Percentiles rank a stretch among this genome's conserved stretches.
Evolutionary conservation across 345 rosid species (phyloP).

Genomic region (Aquilaria yunnanensis): DNA sequence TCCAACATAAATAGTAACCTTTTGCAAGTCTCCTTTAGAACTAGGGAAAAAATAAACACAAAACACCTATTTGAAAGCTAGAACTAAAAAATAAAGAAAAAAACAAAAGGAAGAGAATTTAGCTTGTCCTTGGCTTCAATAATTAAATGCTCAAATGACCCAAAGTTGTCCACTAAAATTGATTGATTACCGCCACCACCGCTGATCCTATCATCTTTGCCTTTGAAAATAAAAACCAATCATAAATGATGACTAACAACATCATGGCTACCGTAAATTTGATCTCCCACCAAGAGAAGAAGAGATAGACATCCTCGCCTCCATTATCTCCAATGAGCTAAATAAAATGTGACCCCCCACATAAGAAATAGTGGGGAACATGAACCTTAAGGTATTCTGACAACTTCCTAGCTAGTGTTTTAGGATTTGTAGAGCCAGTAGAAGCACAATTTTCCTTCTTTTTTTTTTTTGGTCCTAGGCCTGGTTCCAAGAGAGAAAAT

Average conservation of each 20-base stretch:
- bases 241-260: constrained; percentile 44
- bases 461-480: too few species aligned
- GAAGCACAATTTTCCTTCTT: too few species aligned
- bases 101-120: constrained; percentile 3
- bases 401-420: neutral
- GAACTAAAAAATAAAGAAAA: neutral
- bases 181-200: constrained; percentile 39
- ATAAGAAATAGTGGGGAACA: neutral
- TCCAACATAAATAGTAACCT: too few species aligned
- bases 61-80: neutral
- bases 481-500: too few species aligned
- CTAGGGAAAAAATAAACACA: too few species aligned
- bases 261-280: constrained; percentile 63
- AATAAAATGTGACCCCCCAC: neutral
- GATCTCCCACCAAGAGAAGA: constrained; percentile 92
- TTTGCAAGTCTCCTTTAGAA: too few species aligned
- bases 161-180: constrained; percentile 28
- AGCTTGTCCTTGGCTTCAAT: constrained; percentile 62
- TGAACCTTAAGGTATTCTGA: constrained; percentile 1
- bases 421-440: too few species aligned
- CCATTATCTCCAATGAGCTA: constrained; percentile 18
- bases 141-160: constrained; percentile 28
- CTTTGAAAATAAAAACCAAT: constrained; percentile 51
- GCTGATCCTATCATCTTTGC: constrained; percentile 18
- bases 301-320: constrained; percentile 33